Percentiles rank a stretch among this genome's conserved stretches.
phyloP scores from a whole-genome alignment of 2,329 filamentous ascomycete species.

The Microdochium nivale region DNA sequence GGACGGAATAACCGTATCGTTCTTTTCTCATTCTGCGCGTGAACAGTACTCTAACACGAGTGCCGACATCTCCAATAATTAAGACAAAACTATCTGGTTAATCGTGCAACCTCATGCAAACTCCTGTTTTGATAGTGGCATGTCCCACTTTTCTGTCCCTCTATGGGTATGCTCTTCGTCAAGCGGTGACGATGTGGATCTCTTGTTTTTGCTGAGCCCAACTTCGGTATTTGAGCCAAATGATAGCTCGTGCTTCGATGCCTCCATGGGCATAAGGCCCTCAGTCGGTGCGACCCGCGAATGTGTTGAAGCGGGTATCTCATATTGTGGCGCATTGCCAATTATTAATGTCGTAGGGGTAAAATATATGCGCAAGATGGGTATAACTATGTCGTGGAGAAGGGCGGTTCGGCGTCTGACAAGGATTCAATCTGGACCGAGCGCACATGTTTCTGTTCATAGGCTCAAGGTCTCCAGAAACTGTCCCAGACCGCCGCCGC shows the following conservation, averaged over 20 bases:
- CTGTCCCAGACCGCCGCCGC: neutral
- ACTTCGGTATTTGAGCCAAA: neutral
- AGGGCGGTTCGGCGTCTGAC: neutral
- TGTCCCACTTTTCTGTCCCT: neutral
- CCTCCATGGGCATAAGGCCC: neutral
- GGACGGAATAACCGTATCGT: no score
- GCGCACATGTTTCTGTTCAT: neutral
- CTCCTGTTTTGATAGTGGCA: neutral
- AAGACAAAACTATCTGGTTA: neutral
- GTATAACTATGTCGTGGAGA: neutral
- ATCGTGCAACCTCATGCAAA: neutral
- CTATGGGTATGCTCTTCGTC: neutral
- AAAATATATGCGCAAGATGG: neutral
- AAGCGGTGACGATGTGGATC: neutral
- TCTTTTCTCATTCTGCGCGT: no score
- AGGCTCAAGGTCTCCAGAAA: neutral
- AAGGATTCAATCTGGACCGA: neutral
- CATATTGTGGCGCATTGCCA: neutral
- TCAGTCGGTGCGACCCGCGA: neutral
- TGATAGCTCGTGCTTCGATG: neutral
- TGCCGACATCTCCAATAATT: neutral
- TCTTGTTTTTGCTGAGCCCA: neutral
- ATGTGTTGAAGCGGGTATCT: constrained; percentile 1
- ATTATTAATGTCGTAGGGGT: neutral
- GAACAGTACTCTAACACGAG: no score